Evolutionary conservation across 208 protist species (phyloP).

Genomic region (Leishmania gerbilli): DNA sequence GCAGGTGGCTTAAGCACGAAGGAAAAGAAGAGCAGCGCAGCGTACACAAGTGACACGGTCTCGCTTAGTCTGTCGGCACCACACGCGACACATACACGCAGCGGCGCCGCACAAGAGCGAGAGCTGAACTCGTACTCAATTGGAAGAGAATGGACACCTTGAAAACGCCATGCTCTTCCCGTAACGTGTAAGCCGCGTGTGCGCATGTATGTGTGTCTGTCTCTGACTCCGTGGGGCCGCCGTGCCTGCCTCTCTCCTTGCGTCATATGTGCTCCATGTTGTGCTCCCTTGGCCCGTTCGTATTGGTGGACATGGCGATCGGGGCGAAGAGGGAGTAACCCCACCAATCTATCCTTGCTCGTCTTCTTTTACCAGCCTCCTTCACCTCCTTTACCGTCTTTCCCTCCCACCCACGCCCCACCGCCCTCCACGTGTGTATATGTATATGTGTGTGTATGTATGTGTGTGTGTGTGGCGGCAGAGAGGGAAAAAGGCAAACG

Average conservation of each 20-base stretch:
- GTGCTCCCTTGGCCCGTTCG: neutral
- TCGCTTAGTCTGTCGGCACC: neutral
- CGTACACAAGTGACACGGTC: neutral
- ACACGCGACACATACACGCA: neutral
- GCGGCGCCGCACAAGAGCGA: neutral
- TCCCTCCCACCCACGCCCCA: neutral
- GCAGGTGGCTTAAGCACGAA: neutral
- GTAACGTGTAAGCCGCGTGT: neutral
- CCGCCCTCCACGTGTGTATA: neutral
- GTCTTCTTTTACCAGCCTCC: neutral
- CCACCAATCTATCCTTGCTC: neutral
- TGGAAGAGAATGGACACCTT: neutral
- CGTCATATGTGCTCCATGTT: no score
- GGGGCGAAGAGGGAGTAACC: neutral
- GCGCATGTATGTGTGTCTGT: neutral
- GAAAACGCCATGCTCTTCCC: neutral
- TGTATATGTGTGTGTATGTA: no score
- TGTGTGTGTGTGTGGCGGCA: neutral
- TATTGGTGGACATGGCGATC: neutral
- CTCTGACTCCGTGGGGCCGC: no score
- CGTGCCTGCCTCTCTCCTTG: no score
- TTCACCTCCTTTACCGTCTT: neutral
- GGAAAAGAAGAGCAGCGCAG: neutral
- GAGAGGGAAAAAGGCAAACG: neutral
- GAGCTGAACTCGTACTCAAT: neutral